Base-by-base conservation (phyloP, 2,329 filamentous ascomycete genomes). In the Dothistroma septosporum region DNA sequence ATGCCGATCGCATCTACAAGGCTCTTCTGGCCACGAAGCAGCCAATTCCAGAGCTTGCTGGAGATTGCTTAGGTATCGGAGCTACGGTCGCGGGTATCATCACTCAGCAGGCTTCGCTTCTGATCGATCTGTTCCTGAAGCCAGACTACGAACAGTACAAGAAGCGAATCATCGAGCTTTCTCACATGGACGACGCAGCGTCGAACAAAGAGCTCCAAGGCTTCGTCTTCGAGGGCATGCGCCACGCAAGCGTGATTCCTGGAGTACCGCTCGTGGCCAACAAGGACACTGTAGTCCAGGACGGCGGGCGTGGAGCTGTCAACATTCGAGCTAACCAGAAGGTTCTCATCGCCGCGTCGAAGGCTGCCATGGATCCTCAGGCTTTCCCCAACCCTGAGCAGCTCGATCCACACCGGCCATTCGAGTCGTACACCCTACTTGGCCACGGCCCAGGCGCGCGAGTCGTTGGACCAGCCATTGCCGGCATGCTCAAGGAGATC, bases 201-300 rank as follows among this genome's bases (percentile, higher is more conserved):
- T 76, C 80, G 2, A 75, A 78, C 56, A 68, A 72, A 33, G 81
- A 83, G 65, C 75, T 83, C 0, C 78, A 80, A 64, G 80, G 80
- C 12, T 84, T 81, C 69, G 80, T 83, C 2, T 82, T 77, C 63
- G 82, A 84, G 68, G 82, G 81, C 47, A 83, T 83, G 78, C 78
- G 81, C 11, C 81, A 82, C 66, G 78, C 78, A 6, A 79, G 80
- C 19, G 78, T 80, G 1, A 77, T 82, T 1, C 80, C 80, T 0
- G 81, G 80, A n/a, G 71, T 83, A 0, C 78, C 80, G n/a, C 80
- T 80, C 57, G 74, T 82, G 11, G 80, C 80, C 3, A 74, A 77
- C 16, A 74, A 73, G 50, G 78, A 80, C 58, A 67, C 76, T 4
- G 76, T 70, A 0, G 63, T 80, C 65, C 62, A 70, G 33, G 81